phyloP scores from a whole-genome alignment of 2,329 filamentous ascomycete genomes.

The Stagonosporopsis rhizophila region DNA sequence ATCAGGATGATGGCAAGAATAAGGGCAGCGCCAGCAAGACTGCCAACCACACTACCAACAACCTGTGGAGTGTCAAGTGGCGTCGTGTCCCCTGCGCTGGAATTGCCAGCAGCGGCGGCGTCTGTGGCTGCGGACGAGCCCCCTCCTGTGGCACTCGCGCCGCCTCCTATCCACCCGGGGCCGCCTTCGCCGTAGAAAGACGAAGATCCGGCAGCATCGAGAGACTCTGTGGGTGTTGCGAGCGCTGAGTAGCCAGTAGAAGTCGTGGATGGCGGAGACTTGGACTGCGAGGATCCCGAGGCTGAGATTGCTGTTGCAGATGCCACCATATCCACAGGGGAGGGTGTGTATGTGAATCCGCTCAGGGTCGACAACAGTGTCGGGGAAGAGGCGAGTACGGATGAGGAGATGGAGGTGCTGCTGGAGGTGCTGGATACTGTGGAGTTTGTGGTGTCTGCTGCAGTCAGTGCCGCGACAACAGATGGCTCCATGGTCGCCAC shows the following conservation, averaged over 20 bases:
- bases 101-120: conserved; percentile 19
- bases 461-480: conserved; percentile 9
- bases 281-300: not conserved
- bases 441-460: not conserved
- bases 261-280: not conserved
- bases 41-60: conserved; percentile 69
- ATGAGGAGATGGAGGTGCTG: conserved; percentile 9
- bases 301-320: not conserved
- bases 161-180: conserved; percentile 6
- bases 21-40: conserved; percentile 64
- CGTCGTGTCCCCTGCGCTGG: conserved; percentile 21
- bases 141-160: conserved; percentile 23
- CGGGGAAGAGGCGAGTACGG: conserved; percentile 4
- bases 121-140: conserved; percentile 17
- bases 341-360: conserved; percentile 2
- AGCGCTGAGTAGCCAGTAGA: not conserved
- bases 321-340: not conserved
- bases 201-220: conserved; percentile 11
- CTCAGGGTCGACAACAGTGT: conserved; percentile 6
- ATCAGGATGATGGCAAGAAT: conserved; percentile 60
- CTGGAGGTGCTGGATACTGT: not conserved
- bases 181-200: conserved; percentile 13
- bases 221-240: conserved; percentile 8
- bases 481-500: conserved; percentile 13
- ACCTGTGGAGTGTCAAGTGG: conserved; percentile 60